phyloP scores from a whole-genome alignment of 139 green algal genomes.

The Picochlorum costavermella region DNA sequence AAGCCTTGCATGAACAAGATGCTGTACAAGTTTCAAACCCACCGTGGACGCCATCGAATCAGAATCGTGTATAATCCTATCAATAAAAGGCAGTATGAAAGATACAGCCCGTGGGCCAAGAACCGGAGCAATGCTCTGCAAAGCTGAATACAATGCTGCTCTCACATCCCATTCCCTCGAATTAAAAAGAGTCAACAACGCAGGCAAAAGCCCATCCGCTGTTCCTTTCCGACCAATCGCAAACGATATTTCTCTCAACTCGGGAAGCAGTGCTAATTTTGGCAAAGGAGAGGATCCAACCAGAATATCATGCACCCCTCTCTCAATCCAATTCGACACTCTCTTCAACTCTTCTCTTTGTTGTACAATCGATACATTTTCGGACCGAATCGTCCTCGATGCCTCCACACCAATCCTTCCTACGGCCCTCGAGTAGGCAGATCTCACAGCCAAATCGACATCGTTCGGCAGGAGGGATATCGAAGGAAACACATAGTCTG shows the following conservation, averaged over 20 bases:
- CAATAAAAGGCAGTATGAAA: conserved; percentile 89
- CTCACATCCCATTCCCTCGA: conserved; percentile 63
- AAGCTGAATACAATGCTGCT: conserved; percentile 8
- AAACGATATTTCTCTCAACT: conserved; percentile 28
- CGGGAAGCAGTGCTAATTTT: conserved; percentile 52
- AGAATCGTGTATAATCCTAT: conserved; percentile 62
- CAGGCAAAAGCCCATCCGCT: conserved; percentile 78
- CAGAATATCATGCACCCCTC: conserved; percentile 67
- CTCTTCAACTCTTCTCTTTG: conserved; percentile 25
- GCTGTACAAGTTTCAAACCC: conserved; percentile 58
- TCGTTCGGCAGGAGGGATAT: conserved; percentile 79
- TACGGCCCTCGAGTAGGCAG: background rate
- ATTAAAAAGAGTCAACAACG: conserved; percentile 95
- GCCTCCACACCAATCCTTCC: background rate
- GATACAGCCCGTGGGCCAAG: conserved; percentile 47
- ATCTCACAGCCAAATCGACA: conserved; percentile 64
- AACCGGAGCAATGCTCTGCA: conserved; percentile 19
- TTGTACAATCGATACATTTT: conserved; percentile 19
- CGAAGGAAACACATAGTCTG: conserved; percentile 89
- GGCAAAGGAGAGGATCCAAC: conserved; percentile 46
- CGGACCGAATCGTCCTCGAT: background rate
- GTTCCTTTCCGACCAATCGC: conserved; percentile 46
- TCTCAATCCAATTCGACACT: conserved; percentile 46
- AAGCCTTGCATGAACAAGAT: conserved; percentile 13
- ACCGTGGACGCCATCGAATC: conserved; percentile 51